Evolutionary conservation across 2,329 filamentous ascomycete genomes (phyloP).

Genomic region (Ascochyta rabiei): DNA sequence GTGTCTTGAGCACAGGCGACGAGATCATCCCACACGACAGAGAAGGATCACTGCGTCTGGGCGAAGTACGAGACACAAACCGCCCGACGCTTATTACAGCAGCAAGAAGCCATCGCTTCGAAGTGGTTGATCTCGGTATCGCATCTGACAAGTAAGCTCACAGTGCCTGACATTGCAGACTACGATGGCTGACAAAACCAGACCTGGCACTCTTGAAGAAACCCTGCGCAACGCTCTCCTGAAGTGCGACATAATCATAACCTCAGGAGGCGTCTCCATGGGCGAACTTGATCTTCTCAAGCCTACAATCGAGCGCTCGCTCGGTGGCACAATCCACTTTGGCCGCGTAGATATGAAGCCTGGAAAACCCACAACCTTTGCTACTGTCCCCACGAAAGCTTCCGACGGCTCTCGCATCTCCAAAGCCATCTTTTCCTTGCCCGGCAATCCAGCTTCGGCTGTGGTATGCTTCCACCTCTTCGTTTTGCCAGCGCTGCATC

Average conservation of each 20-base stretch:
- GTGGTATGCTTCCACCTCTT: constrained; percentile 94
- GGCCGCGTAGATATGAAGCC: constrained; percentile 98
- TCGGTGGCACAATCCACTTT: constrained; percentile 94
- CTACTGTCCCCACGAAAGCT: constrained; percentile 74
- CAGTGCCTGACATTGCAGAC: not conserved
- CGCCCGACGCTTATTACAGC: constrained; percentile 85
- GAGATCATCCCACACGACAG: constrained; percentile 82
- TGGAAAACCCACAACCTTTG: constrained; percentile 96
- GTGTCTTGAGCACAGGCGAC: constrained; percentile 91
- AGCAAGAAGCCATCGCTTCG: constrained; percentile 74
- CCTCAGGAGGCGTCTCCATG: constrained; percentile 95
- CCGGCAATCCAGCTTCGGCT: constrained; percentile 92
- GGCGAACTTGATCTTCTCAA: constrained; percentile 96
- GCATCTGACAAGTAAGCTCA: constrained; percentile 67
- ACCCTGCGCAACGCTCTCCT: constrained; percentile 77
- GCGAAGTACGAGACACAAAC: constrained; percentile 94
- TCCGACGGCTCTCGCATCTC: constrained; percentile 55
- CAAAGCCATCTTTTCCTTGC: constrained; percentile 85
- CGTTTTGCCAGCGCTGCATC: constrained; percentile 84
- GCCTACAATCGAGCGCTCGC: constrained; percentile 86
- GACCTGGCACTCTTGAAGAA: constrained; percentile 74
- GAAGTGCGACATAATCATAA: constrained; percentile 81
- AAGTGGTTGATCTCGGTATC: constrained; percentile 85
- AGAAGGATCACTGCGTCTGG: constrained; percentile 67
- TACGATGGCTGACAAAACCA: constrained; percentile 40